Evolutionary conservation across 1,284 basidiomycete species (phyloP).

Genomic region (Ceratobasidium papillatum): DNA sequence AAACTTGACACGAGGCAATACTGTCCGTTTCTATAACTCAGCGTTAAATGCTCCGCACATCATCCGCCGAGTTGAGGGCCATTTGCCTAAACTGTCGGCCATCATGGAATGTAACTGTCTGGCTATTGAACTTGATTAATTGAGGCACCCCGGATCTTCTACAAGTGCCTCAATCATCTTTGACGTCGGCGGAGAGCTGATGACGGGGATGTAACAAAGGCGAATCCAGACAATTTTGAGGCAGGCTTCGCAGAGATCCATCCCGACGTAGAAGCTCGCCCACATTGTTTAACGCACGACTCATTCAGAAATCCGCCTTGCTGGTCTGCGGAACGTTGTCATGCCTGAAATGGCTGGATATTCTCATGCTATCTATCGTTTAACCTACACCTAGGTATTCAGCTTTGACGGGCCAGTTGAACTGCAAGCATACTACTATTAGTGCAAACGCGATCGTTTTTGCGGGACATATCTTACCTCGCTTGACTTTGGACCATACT

Average conservation of each 20-base stretch:
- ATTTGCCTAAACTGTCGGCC: not conserved
- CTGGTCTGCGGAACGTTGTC: too few species aligned
- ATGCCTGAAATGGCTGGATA: too few species aligned
- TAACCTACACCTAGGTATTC: not conserved
- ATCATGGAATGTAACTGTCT: not conserved
- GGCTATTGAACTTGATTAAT: not conserved
- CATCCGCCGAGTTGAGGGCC: too few species aligned
- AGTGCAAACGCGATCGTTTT: not conserved
- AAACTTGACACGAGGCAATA: not conserved
- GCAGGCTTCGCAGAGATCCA: not conserved
- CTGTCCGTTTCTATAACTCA: not conserved
- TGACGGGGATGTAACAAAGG: not conserved
- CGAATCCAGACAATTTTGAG: not conserved
- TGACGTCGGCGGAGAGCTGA: not conserved
- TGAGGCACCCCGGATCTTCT: not conserved
- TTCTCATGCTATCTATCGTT: not conserved
- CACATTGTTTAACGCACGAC: not conserved
- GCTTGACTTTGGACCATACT: not conserved
- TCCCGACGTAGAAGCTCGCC: not conserved
- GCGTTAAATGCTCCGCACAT: too few species aligned
- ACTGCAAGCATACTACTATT: not conserved
- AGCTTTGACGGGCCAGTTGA: not conserved
- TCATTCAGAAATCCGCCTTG: too few species aligned
- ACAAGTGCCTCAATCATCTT: not conserved
- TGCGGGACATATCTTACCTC: not conserved